Conservation (phyloP, 2,329 filamentous ascomycete species). For the Trichoderma koningiopsis region DNA sequence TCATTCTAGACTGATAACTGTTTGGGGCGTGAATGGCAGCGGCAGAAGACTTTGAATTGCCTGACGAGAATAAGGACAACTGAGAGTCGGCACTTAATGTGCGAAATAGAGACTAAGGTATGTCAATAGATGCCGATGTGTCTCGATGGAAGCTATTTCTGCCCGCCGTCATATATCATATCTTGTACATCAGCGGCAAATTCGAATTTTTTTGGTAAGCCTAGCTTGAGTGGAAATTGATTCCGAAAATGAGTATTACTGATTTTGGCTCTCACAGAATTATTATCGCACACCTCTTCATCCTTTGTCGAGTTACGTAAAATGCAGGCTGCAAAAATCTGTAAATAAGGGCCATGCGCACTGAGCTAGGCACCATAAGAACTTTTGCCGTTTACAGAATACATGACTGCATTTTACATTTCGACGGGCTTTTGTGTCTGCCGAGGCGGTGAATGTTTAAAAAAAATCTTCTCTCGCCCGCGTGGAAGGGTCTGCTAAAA, state of each 20-base stretch:
- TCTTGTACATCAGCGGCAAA: too few species aligned
- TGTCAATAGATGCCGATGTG: background rate
- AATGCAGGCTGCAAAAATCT: background rate
- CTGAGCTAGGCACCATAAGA: background rate
- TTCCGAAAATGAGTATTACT: background rate
- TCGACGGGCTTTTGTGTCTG: background rate
- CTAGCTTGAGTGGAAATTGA: background rate
- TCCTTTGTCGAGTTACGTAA: background rate
- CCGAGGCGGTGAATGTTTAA: background rate
- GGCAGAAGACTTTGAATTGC: background rate
- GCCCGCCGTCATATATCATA: too few species aligned
- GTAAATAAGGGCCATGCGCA: background rate
- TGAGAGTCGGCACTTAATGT: background rate
- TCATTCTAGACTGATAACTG: background rate
- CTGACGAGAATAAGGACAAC: background rate
- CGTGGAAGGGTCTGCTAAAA: background rate
- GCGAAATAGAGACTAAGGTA: background rate
- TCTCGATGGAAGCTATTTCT: too few species aligned
- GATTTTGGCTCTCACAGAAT: background rate
- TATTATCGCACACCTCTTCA: background rate
- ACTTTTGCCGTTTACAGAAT: background rate
- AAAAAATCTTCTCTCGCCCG: background rate
- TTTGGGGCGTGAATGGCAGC: too few species aligned
- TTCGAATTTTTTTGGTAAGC: too few species aligned
- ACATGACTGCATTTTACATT: background rate